A percentile compares a stretch with the other conserved stretches of the same genome.
Evolutionary conservation across 768 basidiomycete genomes (phyloP).

Genomic region (Tylopilus felleus): DNA sequence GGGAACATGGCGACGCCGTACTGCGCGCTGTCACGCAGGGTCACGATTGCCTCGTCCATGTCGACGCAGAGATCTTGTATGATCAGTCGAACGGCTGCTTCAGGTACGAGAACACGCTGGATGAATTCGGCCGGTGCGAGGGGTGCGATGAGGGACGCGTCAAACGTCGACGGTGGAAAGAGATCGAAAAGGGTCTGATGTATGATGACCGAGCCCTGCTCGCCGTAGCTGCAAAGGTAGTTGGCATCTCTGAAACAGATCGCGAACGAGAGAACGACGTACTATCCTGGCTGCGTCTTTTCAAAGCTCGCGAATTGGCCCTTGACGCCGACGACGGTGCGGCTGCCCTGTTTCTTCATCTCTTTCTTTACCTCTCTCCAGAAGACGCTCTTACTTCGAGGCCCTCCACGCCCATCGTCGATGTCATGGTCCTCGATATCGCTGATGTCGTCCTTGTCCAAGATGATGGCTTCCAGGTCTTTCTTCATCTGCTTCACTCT

Average conservation of each 20-base stretch:
- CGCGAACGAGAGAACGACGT: conserved; percentile 32
- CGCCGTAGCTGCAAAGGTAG: conserved; percentile 64
- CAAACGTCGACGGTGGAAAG: conserved; percentile 62
- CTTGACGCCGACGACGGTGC: conserved; percentile 61
- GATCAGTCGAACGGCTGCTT: conserved; percentile 79
- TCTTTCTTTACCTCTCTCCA: conserved; percentile 67
- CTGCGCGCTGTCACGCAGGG: conserved; percentile 70
- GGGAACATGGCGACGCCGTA: conserved; percentile 90
- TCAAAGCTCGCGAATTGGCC: conserved; percentile 80
- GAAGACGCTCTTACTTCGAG: conserved; percentile 51
- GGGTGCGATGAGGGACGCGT: conserved; percentile 53
- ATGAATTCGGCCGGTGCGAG: conserved; percentile 75
- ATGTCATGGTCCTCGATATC: conserved; percentile 17
- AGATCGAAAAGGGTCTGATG: conserved; percentile 71
- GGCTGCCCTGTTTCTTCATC: conserved; percentile 61
- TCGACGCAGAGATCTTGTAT: conserved; percentile 62
- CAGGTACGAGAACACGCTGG: conserved; percentile 84
- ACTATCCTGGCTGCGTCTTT: conserved; percentile 89
- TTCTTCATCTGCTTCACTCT: conserved; percentile 53
- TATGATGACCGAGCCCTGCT: conserved; percentile 78
- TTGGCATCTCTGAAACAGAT: neutral
- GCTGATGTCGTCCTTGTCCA: conserved; percentile 36
- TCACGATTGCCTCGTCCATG: conserved; percentile 48
- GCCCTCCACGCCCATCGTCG: conserved; percentile 13
- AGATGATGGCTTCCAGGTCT: conserved; percentile 48